Conservation (phyloP, 352 stramenopile species). For the Globisporangium perplexum region DNA sequence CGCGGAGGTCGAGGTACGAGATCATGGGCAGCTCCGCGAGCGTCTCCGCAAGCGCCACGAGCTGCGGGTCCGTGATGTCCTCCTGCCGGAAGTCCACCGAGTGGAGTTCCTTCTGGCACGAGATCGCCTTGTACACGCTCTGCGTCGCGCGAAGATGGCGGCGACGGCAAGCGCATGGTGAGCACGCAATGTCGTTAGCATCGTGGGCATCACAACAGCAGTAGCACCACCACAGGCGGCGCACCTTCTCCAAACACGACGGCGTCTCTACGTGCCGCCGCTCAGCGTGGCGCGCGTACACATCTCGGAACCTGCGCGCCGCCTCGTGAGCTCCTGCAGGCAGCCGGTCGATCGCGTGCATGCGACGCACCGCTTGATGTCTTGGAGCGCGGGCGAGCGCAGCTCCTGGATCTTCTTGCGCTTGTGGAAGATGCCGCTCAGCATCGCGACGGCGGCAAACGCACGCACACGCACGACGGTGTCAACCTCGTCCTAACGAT, state of each 20-base stretch:
- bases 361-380: slow-evolving; percentile 56
- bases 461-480: too few species aligned
- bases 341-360: not conserved
- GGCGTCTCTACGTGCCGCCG: slow-evolving; percentile 51
- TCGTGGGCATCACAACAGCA: too few species aligned
- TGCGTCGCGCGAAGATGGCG: slow-evolving; percentile 9
- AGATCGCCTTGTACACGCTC: slow-evolving; percentile 85
- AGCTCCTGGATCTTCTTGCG: slow-evolving; percentile 76
- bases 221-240: too few species aligned
- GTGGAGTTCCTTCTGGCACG: slow-evolving; percentile 71
- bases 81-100: slow-evolving; percentile 71
- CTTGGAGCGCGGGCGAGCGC: slow-evolving; percentile 62
- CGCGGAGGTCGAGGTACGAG: slow-evolving; percentile 63
- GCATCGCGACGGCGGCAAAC: slow-evolving; percentile 27
- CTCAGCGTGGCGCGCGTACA: slow-evolving; percentile 59
- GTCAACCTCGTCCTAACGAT: too few species aligned
- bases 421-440: slow-evolving; percentile 75
- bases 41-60: slow-evolving; percentile 73
- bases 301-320: slow-evolving; percentile 51
- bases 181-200: too few species aligned
- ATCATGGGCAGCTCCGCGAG: slow-evolving; percentile 74
- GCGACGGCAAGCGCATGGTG: too few species aligned
- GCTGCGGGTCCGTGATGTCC: slow-evolving; percentile 73
- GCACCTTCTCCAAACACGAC: slow-evolving; percentile 65
- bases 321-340: not conserved